Evolutionary conservation across 1,284 basidiomycete genomes (phyloP).

Genomic region (Rhodotorula sp.): DNA sequence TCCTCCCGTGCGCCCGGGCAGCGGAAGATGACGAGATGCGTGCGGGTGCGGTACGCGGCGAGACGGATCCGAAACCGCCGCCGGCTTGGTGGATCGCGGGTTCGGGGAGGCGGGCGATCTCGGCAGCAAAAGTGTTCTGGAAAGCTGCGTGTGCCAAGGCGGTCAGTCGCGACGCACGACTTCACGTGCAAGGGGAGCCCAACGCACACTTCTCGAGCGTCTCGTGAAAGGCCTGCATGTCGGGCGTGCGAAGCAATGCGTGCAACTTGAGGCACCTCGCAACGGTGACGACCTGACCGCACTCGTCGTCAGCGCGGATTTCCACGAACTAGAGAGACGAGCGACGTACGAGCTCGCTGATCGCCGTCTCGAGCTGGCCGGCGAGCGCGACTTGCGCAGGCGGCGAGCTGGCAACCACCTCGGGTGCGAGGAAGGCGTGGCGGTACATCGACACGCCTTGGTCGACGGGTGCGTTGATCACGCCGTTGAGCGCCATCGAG

Average conservation of each 20-base stretch:
- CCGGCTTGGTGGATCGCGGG: slow-evolving; percentile 2
- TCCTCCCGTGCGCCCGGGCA: background rate
- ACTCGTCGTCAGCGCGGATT: background rate
- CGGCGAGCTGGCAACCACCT: slow-evolving; percentile 67
- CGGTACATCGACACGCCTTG: slow-evolving; percentile 76
- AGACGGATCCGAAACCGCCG: background rate
- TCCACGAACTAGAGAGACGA: background rate
- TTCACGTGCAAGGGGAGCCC: too few species aligned
- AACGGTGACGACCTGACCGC: slow-evolving; percentile 68
- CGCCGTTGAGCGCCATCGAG: slow-evolving; percentile 81
- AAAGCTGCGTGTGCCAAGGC: slow-evolving; percentile 58
- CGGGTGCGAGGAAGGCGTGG: slow-evolving; percentile 69
- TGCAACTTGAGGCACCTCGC: slow-evolving; percentile 80
- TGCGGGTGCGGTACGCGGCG: background rate
- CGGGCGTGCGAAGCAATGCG: slow-evolving; percentile 72
- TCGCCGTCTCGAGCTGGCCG: slow-evolving; percentile 66
- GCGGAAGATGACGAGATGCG: background rate
- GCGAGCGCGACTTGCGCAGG: slow-evolving; percentile 64
- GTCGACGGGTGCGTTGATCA: slow-evolving; percentile 76
- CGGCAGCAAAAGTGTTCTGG: slow-evolving; percentile 82
- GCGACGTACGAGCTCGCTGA: slow-evolving; percentile 72
- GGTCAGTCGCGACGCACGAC: background rate
- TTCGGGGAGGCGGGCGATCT: slow-evolving; percentile 56
- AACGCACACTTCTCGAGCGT: slow-evolving; percentile 65
- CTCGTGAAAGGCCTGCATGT: slow-evolving; percentile 87